These are phyloP conservation scores for Suillus ampliporus DNA, from an alignment of 768 basidiomycete species.

Conservation along the genomic window DNA sequence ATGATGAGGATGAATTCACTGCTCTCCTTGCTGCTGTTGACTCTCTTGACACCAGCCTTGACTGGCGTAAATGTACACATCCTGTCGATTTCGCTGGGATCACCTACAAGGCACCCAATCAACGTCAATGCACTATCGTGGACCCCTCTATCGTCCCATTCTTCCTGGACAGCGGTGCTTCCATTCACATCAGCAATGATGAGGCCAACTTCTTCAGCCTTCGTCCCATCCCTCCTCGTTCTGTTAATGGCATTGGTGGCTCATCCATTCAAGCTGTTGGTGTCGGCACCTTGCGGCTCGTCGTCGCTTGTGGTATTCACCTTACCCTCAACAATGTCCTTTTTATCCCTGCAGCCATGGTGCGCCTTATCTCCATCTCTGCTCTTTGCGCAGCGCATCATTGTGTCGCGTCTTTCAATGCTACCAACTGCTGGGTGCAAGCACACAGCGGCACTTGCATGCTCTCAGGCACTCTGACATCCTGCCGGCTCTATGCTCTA, in stretches of 20 bases:
- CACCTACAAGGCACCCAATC: constrained; percentile 10
- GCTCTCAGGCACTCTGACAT: not conserved
- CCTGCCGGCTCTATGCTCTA: not conserved
- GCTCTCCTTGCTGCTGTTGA: not conserved
- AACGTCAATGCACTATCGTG: not conserved
- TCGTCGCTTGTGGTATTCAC: constrained; percentile 15
- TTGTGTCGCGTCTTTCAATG: constrained; percentile 23
- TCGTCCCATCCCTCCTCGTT: constrained; percentile 23
- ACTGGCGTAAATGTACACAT: not conserved
- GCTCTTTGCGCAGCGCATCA: constrained; percentile 17
- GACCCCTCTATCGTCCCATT: constrained; percentile 16
- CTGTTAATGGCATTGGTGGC: constrained; percentile 36
- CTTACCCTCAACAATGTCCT: constrained; percentile 20
- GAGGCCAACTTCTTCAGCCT: constrained; percentile 31
- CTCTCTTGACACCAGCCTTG: not conserved
- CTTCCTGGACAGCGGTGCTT: constrained; percentile 36
- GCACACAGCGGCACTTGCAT: not conserved
- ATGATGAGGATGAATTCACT: not conserved
- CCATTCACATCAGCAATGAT: constrained; percentile 29
- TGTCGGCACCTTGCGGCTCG: constrained; percentile 31
- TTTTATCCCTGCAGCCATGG: constrained; percentile 21
- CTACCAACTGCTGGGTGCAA: constrained; percentile 10
- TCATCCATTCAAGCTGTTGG: constrained; percentile 30
- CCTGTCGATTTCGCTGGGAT: not conserved
- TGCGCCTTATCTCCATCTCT: constrained; percentile 29